Base-by-base conservation (phyloP, 2,329 filamentous ascomycete genomes). In the Talaromyces sp. region DNA sequence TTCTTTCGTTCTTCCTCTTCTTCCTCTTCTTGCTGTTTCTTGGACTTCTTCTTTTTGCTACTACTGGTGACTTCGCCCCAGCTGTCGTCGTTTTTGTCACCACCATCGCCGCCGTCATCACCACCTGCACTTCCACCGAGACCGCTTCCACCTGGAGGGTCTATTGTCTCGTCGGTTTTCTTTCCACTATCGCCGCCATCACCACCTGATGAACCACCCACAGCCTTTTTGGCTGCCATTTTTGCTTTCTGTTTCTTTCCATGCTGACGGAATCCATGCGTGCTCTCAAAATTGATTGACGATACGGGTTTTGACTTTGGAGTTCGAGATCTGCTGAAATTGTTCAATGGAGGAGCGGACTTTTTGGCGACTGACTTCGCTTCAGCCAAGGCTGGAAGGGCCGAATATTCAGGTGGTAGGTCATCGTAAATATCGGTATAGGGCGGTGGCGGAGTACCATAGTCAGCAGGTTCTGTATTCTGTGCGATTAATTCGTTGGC, bases 41-140 rank as follows among this genome's bases (percentile, higher is more conserved):
- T 71, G 62, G 74, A 71, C 62, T 74, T 70, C 64, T 74, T 57
- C 72, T 68, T 77, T 70, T 66, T 76, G 69, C 63, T 73, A 56
- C 74, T 76, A 68, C 76, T 78, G 54, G 72, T 73, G 71, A 19
- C 69, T 67, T 58, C 64, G 11, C 74, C 74, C 79, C 78, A 81
- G 16, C 73, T 76, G 48, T 75, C 74, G 65, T 80, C 80, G 37
- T 77, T 77, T 35, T 78, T 76, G 52, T 77, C 77, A n/a, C 75
- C 78, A 31, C 77, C 76, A 50, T 76, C 77, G 14, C 69, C 73
- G 11, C 70, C 75, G 24, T 66, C 71, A 62, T 70, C 75, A 59
- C 72, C 73, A 39, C 66, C 74, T 39, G 66, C 74, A 31, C 68
- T 73, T 31, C 70, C 73, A 37, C 67, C 70, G 57, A 68, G 74